Conservation (phyloP, 768 basidiomycete genomes). For the Phylloporus scabripes region DNA sequence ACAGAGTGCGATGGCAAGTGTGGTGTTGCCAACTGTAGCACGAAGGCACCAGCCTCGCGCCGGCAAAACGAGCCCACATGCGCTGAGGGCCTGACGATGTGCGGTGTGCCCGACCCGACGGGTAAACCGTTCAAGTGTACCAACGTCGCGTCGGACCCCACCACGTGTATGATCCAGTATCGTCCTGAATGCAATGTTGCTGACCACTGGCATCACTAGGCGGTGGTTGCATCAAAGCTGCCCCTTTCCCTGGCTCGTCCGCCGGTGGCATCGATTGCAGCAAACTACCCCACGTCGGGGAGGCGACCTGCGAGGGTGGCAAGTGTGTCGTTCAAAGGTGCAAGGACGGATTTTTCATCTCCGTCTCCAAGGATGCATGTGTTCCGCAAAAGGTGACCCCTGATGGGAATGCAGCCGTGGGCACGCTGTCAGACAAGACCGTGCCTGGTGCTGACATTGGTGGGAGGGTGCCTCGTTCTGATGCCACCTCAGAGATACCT, state of each 20-base stretch:
- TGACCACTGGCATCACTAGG: not conserved
- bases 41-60: conserved; percentile 6
- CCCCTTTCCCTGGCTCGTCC: not conserved
- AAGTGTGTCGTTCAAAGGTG: not conserved
- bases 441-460: not conserved
- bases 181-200: not conserved
- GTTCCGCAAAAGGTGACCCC: not conserved
- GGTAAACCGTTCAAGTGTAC: conserved; percentile 29
- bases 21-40: not conserved
- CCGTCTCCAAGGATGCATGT: not conserved
- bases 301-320: not conserved
- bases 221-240: not conserved
- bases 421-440: no score
- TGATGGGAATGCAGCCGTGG: not conserved
- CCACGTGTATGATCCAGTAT: not conserved
- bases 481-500: not conserved
- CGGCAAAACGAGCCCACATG: conserved; percentile 21
- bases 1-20: not conserved
- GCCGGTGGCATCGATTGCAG: not conserved
- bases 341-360: not conserved
- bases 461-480: not conserved
- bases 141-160: not conserved
- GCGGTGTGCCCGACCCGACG: conserved; percentile 18
- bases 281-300: not conserved
- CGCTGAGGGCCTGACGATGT: conserved; percentile 17